Evolutionary conservation across 371 early-diverging fungal genomes (phyloP).

Genomic region (Sporodiniella umbellata): DNA sequence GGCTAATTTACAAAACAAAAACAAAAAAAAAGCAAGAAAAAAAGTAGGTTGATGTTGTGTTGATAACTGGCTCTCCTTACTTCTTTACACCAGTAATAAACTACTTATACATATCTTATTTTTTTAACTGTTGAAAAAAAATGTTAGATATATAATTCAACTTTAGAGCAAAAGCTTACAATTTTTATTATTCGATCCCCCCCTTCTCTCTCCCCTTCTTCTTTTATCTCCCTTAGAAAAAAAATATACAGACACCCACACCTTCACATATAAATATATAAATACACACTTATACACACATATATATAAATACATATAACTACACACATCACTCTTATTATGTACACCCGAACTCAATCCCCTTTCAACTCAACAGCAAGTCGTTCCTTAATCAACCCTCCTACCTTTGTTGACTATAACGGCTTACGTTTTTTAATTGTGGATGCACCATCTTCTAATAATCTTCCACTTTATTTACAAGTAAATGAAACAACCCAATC

Average conservation of each 20-base stretch:
- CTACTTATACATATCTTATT: neutral
- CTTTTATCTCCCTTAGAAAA: no score
- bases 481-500: constrained; percentile 18
- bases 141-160: no score
- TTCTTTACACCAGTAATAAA: neutral
- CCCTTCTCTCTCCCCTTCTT: no score
- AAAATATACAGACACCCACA: no score
- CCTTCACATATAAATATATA: no score
- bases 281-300: no score
- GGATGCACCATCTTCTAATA: constrained; percentile 50
- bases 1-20: constrained; percentile 4
- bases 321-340: neutral
- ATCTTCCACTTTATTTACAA: constrained; percentile 42
- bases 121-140: no score
- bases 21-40: no score
- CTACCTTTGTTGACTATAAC: constrained; percentile 47
- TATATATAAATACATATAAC: no score
- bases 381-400: constrained; percentile 46
- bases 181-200: no score
- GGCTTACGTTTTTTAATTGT: constrained; percentile 46
- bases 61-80: neutral
- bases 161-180: no score
- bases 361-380: constrained; percentile 3
- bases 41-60: neutral
- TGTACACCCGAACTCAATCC: constrained; percentile 21